Evolutionary conservation across 139 green algal genomes (phyloP), one percentile per base, ranked within the genome.

Genomic region (Haematococcus lacustris): DNA sequence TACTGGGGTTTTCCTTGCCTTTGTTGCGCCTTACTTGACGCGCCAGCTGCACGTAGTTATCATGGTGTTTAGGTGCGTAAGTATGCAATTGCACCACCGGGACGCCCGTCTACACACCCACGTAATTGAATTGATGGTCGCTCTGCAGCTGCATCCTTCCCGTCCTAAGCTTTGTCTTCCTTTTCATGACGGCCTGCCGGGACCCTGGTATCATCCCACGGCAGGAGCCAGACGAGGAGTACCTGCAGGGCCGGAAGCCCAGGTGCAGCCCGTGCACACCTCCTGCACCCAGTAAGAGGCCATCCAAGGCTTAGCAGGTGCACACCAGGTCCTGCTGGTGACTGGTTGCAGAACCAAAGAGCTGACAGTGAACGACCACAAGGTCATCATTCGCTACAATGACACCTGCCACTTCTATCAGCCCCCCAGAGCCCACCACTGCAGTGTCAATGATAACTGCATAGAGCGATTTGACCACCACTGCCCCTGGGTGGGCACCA

Each of bases 391-490:
- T 39, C 85, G 79, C 43, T 93, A 92, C 78, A 91, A 89, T 43
- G 86, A 96, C 67, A 95, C 88, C 17, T 90, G 85, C 75, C 85
- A 92, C 80, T 89, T 98, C 71, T 98, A 97, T 85, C 89, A 93
- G 70, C 95, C 95, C 21, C 95, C 95, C 3, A 86, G 95, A 26
- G 92, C 88, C 60, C 91, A 90, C 73, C 95, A 99, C 87, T 99
- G 95, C 77, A 91, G 84, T 23, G 91, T 98, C 26, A 97, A 93
- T 73, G 93, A 99, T 87, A 97, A 98, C 86, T 99, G 95, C 82
- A 93, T 98, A 23, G 87, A 97, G 81, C 89, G 89, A 39, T 98
- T 99, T 76, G 95, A 99, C 85, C 95, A 99, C 83, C 93, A 98
- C 78, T 99, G 95, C 80, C 95, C 95, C 32, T 99, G 95, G 95